Evolutionary conservation across 371 early-diverging fungal species (phyloP), one percentile per base, ranked within the genome.

Genomic region (Apophysomyces elegans): DNA sequence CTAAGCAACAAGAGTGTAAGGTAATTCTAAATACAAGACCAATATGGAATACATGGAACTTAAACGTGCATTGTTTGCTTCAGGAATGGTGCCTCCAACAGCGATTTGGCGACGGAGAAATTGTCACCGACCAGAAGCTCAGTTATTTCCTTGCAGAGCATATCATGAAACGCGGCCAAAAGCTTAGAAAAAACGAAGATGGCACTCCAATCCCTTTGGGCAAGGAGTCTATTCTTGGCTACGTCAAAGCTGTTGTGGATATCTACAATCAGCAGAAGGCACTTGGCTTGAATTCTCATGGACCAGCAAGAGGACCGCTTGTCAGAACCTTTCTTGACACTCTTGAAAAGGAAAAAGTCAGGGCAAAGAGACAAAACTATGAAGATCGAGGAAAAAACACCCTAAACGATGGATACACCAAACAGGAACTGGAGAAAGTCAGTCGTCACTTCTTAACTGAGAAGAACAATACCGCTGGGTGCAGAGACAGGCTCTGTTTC

Each of bases 361-460:
- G 16, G 4, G 18, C 1, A 38, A 36, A 61, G 47, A 61, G 62
- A 47, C 12, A 11, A 18, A 50, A 54, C 13, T 35, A 37, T 50
- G 62, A 62, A 62, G 50, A 62, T 4, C 26, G 62, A 14, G 50
- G 38, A 12, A 62, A 50, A 26, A 62, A 37, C 16, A 54, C 62
- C 5, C 32, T 62, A 14, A 54, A 50, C 44, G 62, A 62, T 37
- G 62, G 50, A 0, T 62, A 62, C 54, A 62, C 62, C 4, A 62
- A 50, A n/a, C 16, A 62, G 13, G 62, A 62, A 50, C 18, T 62
- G 62, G 37, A 47, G 35, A 36, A 38, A 50, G 18, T 62, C 36
- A 37, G 62, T 8, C 7, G 21, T 7, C 39, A 62, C 5, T 50
- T 62, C 37, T 35, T 62, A 0, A 50, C 35, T 7, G 14, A 62